Evolutionary conservation across 305 asterid genomes (phyloP).

Genomic region (Solanum hybrid): DNA sequence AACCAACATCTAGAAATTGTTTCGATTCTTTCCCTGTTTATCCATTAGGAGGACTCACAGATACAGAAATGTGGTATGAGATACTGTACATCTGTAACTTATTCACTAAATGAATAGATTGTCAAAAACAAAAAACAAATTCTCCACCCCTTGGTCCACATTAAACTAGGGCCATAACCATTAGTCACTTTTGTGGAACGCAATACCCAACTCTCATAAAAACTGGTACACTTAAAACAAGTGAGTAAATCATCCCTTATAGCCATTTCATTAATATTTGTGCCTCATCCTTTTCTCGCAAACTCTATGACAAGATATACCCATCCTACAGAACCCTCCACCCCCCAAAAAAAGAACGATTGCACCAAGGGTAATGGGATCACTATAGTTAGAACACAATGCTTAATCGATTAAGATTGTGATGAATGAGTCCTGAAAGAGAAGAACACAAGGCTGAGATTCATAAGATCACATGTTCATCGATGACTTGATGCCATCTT

Average conservation of each 20-base stretch:
- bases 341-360: too few species aligned
- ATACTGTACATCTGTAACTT: neutral
- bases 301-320: neutral
- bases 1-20: neutral
- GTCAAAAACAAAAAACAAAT: neutral
- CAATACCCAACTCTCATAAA: neutral
- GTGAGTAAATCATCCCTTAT: neutral
- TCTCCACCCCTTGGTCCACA: neutral
- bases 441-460: neutral
- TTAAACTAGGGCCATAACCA: neutral
- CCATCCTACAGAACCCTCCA: neutral
- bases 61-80: neutral
- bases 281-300: neutral
- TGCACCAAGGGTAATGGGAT: neutral
- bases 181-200: neutral
- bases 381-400: neutral
- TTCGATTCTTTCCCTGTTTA: neutral
- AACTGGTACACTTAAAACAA: neutral
- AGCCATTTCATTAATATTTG: neutral
- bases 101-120: neutral
- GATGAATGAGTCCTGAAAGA: neutral
- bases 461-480: neutral
- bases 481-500: neutral
- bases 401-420: neutral
- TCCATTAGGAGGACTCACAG: neutral